Base-by-base conservation (phyloP, 1,284 basidiomycete genomes). In the Neolentinus lepideus region DNA sequence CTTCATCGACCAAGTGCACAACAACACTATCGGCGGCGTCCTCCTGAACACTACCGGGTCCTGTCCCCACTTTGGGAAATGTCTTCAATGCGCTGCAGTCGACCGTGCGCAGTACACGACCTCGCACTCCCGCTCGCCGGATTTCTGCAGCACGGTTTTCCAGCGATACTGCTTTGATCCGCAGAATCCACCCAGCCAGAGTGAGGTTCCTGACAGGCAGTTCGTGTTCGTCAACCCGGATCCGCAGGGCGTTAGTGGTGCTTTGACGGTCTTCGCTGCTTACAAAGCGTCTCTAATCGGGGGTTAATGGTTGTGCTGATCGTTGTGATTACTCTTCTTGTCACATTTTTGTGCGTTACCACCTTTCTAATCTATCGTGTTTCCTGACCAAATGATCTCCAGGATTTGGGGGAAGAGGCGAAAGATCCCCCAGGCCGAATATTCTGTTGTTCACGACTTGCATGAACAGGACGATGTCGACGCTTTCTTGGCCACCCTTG, bases 141-240 rank as follows among this genome's bases (percentile, higher is more conserved):
- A 68, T 3, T 59, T 75, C 33, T 83, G 81, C 63, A 57, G 66
- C 3, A 60, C 69, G 50, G 82, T 80, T 59, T 82, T 83, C 68
- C 61, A 72, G 50, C 77, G 76, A 60, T 82, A 82, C 57, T 83
- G 81, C 63, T 83, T 69, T 62, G 74, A 81, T 63, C 76, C 79
- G 11, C 56, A 63, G 16, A 72, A 77, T 57, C 76, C 74, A 22
- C 71, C 80, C 1, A 77, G 71, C 58, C 67, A 67, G 52, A 60
- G 62, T 11, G 69, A 72, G 57, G 65, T 81, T 8, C 73, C 76
- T 0, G 74, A 73, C 11, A 63, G 80, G 51, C 75, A 77, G 60
- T 66, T 73, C 2, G 56, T 52, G 1, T 80, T 81, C 62, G 72
- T 72, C 16, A 75, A 81, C 64, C 80, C 80, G 11, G 76, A 79